Percentiles rank a stretch among this genome's conserved stretches.
Evolutionary conservation across 1,284 basidiomycete species (phyloP).

Genomic region (Trametes pubescens): DNA sequence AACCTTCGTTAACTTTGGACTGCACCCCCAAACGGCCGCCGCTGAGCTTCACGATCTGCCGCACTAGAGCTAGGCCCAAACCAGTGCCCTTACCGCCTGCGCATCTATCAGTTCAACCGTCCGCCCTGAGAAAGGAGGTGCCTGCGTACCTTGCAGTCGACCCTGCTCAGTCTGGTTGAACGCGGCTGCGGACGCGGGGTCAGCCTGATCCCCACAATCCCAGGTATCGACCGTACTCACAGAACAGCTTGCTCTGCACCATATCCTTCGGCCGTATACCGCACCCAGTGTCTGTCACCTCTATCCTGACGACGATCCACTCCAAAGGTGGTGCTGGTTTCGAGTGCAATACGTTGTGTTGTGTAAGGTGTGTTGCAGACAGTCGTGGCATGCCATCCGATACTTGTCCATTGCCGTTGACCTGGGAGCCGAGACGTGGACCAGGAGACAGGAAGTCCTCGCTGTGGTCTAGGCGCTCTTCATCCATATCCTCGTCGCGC

Average conservation of each 20-base stretch:
- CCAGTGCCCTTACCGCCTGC: constrained; percentile 84
- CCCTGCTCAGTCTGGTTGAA: constrained; percentile 86
- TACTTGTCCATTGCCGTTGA: constrained; percentile 20
- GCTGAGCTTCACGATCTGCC: constrained; percentile 87
- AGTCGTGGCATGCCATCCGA: constrained; percentile 42
- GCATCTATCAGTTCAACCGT: constrained; percentile 33
- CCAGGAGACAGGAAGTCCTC: constrained; percentile 4
- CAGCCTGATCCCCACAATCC: not conserved
- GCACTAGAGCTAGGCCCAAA: constrained; percentile 87
- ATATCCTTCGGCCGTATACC: constrained; percentile 81
- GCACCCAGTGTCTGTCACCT: constrained; percentile 83
- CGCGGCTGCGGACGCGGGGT: constrained; percentile 53
- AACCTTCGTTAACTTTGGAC: constrained; percentile 69
- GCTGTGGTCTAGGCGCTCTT: not conserved
- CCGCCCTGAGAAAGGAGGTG: not conserved
- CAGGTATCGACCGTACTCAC: constrained; percentile 51
- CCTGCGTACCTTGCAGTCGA: constrained; percentile 64
- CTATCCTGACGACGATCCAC: constrained; percentile 79
- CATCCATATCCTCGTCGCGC: constrained; percentile 14
- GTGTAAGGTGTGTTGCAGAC: constrained; percentile 55
- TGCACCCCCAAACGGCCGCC: constrained; percentile 82
- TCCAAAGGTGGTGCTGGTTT: constrained; percentile 51
- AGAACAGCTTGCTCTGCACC: constrained; percentile 76
- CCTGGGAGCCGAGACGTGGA: not conserved
- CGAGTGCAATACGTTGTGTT: constrained; percentile 56